Evolutionary conservation across 257 asterid species (phyloP).

Genomic region (Catharanthus roseus): DNA sequence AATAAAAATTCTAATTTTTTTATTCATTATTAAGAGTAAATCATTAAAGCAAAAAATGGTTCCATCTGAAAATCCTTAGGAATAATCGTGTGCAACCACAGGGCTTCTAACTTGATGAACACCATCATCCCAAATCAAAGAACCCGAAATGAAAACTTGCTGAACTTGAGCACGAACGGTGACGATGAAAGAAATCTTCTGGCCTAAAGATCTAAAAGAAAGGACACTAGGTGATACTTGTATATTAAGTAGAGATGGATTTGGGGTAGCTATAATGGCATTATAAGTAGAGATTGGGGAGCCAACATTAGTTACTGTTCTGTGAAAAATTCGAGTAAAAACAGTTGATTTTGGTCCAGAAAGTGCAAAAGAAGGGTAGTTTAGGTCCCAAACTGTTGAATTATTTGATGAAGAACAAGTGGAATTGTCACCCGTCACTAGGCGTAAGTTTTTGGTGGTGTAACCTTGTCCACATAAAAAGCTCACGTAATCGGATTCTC

Average conservation of each 20-base stretch:
- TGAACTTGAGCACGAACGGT: slow-evolving; percentile 24
- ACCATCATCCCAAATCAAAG: slow-evolving; percentile 58
- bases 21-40: too few relatives aligned
- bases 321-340: slow-evolving; percentile 29
- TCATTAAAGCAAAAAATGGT: too few relatives aligned
- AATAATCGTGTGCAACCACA: slow-evolving; percentile 31
- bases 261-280: slow-evolving; percentile 20
- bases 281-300: slow-evolving; percentile 42
- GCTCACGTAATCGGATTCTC: slow-evolving; percentile 41
- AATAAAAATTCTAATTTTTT: too few relatives aligned
- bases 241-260: slow-evolving; percentile 25
- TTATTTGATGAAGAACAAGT: slow-evolving; percentile 42
- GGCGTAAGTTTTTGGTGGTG: slow-evolving; percentile 32
- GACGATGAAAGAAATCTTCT: slow-evolving; percentile 33
- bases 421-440: slow-evolving; percentile 45
- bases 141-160: slow-evolving; percentile 26
- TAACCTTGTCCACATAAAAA: slow-evolving; percentile 79
- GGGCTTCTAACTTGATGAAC: slow-evolving; percentile 54
- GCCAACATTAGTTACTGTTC: slow-evolving; percentile 61
- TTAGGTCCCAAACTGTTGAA: slow-evolving; percentile 51
- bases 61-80: background rate
- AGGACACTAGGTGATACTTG: slow-evolving; percentile 35
- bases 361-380: slow-evolving; percentile 52
- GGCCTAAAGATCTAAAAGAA: slow-evolving; percentile 35
- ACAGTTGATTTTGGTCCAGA: slow-evolving; percentile 16